Evolutionary conservation across 176 grass and related monocot species (phyloP), one percentile per base, ranked within the genome.

Genomic region (Canna indica): DNA sequence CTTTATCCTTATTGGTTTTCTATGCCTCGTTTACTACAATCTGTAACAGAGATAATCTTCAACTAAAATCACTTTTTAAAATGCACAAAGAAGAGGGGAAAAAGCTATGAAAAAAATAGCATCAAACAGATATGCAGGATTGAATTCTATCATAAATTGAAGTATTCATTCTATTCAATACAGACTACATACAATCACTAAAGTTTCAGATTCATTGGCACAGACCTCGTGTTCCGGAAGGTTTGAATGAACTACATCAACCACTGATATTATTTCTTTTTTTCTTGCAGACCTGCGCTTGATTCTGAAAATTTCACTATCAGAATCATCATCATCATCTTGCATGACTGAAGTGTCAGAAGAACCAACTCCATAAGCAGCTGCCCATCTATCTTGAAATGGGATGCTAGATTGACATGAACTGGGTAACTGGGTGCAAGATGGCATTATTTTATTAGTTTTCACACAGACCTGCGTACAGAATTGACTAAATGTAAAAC

Each of bases 271-370:
- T 34, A 85, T 85, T 29, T 38, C 75, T 71, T 45, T 35, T 3
- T 63, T 74, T 26, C 32, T 24, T 9, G 61, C 61, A 46, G 95
- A 86, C 38, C 95, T 82, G 52, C 95, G 90, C 64, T 91, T 99
- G 71, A 99, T 82, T 60, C 84, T 86, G 76, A 99, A 99, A 46
- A 85, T 83, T 80, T 88, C 95, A 22, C 80, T 85, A 59, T 90
- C 90, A 15, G 95, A 99, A 81, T 99, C 83, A 59, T 83, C 86
- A 59, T 83, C 86, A 66, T 82, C 79, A 27, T 80, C 84, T 47
- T 81, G 83, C 61, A 74, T 50, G 72, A 73, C 32, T 6, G 58
- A 79, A 68, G 71, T 75, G 73, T 87, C 81, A 59, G 78, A 65
- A 78, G 80, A 81, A 52, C 64, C 59, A 11, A 36, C 68, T 78